Conservation (phyloP, 331 rosid genomes). For the Malus hybrid region DNA sequence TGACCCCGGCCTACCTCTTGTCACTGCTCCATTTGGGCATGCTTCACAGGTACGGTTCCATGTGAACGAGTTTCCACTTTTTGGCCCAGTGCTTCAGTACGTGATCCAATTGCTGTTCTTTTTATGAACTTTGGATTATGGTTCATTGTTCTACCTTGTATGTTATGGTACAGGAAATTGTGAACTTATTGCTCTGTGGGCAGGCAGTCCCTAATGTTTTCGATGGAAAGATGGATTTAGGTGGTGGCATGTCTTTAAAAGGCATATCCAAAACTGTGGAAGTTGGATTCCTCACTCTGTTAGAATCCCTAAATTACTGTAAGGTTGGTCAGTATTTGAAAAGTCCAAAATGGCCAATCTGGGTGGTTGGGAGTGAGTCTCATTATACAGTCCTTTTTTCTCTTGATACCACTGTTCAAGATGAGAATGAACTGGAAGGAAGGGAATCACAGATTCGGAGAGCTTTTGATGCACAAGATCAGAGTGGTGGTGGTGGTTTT, state of each 20-base stretch:
- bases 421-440: constrained; percentile 90
- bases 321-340: constrained; percentile 85
- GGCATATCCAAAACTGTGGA: constrained; percentile 78
- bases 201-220: constrained; percentile 93
- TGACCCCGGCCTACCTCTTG: constrained; percentile 90
- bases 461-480: constrained; percentile 92
- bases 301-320: constrained; percentile 88
- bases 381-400: constrained; percentile 91
- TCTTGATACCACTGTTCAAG: constrained; percentile 69
- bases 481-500: constrained; percentile 96
- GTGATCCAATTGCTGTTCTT: constrained; percentile 7
- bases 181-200: constrained; percentile 84
- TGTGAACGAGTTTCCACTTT: not conserved
- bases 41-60: constrained; percentile 78
- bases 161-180: constrained; percentile 71
- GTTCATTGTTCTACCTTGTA: not conserved
- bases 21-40: constrained; percentile 98
- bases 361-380: constrained; percentile 98
- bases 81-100: constrained; percentile 5
- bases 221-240: constrained; percentile 93
- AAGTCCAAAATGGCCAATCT: constrained; percentile 93
- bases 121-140: not conserved
- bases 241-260: constrained; percentile 85
- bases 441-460: constrained; percentile 82
- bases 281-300: constrained; percentile 90